A percentile compares a stretch with the other conserved stretches of the same genome.
These are phyloP conservation scores for Plasmopara halstedii DNA, from an alignment of 352 stramenopile genomes.

Conservation along the genomic window DNA sequence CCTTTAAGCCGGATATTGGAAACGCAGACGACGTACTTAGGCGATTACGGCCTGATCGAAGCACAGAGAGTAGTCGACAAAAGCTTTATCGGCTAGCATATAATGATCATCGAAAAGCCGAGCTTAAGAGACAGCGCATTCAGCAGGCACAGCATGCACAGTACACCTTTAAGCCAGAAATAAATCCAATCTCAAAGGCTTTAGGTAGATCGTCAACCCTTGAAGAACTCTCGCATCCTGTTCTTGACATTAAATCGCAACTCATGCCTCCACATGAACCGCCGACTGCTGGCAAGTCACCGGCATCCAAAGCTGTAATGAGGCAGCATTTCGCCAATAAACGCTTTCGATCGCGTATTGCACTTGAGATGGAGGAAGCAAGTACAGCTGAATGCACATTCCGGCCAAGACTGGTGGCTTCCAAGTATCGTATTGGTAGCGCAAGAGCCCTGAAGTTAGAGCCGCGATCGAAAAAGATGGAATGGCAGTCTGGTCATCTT, in stretches of 20 bases:
- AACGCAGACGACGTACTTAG: slow-evolving; percentile 63
- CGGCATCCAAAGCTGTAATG: slow-evolving; percentile 23
- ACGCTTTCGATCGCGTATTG: slow-evolving; percentile 58
- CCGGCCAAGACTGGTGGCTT: slow-evolving; percentile 34
- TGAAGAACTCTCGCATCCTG: slow-evolving; percentile 36
- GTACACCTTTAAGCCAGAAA: slow-evolving; percentile 68
- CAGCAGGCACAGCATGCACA: slow-evolving; percentile 47
- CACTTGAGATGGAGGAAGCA: slow-evolving; percentile 56
- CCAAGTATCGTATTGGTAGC: slow-evolving; percentile 13
- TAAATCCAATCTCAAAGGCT: slow-evolving; percentile 68
- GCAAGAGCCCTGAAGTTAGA: slow-evolving; percentile 43
- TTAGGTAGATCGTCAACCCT: slow-evolving; percentile 42
- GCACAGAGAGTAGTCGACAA: slow-evolving; percentile 46
- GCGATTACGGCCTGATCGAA: slow-evolving; percentile 50
- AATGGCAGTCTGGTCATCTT: slow-evolving; percentile 60
- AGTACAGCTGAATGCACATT: slow-evolving; percentile 69
- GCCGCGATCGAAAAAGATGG: slow-evolving; percentile 15
- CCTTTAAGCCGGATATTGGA: slow-evolving; percentile 74
- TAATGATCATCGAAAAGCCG: slow-evolving; percentile 43
- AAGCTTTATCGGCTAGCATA: slow-evolving; percentile 66
- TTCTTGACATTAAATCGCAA: slow-evolving; percentile 15
- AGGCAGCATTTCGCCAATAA: slow-evolving; percentile 60
- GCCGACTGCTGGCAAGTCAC: background rate
- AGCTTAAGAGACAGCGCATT: slow-evolving; percentile 53
- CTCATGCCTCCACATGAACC: slow-evolving; percentile 2